These are phyloP conservation scores for Penicillium paxilli DNA, from an alignment of 495 filamentous ascomycete species.

Conservation along the genomic window DNA sequence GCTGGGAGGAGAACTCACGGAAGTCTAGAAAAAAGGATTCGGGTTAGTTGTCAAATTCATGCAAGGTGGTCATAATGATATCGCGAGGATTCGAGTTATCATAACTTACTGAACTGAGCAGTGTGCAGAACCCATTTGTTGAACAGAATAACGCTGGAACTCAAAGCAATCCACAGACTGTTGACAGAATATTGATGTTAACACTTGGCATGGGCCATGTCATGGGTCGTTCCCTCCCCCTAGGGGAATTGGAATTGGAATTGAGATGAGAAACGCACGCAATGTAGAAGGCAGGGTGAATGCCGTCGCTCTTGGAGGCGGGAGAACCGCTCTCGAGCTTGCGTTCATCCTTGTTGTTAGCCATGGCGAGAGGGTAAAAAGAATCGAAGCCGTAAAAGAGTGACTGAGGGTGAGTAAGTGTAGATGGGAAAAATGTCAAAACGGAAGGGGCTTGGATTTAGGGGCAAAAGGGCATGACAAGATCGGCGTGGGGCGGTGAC, in stretches of 20 bases:
- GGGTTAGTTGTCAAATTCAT: slow-evolving; percentile 17
- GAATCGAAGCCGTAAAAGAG: slow-evolving; percentile 24
- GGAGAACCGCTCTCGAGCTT: slow-evolving; percentile 32
- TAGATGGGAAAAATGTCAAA: slow-evolving; percentile 11
- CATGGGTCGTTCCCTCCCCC: too few species aligned
- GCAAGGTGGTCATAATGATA: not conserved
- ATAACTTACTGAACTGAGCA: slow-evolving; percentile 70
- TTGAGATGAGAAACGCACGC: slow-evolving; percentile 57
- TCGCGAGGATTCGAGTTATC: not conserved
- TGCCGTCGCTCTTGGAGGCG: slow-evolving; percentile 22
- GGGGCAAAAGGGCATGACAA: slow-evolving; percentile 13
- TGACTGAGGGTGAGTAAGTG: slow-evolving; percentile 34
- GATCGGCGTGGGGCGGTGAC: slow-evolving; percentile 23
- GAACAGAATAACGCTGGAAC: slow-evolving; percentile 90
- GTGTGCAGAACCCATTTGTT: slow-evolving; percentile 94
- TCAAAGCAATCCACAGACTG: slow-evolving; percentile 84
- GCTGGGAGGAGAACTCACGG: slow-evolving; percentile 21
- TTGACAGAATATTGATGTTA: too few species aligned
- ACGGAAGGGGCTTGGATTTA: slow-evolving; percentile 14
- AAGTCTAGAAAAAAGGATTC: slow-evolving; percentile 33
- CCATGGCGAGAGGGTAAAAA: slow-evolving; percentile 22
- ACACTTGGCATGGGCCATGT: too few species aligned
- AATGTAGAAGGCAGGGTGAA: slow-evolving; percentile 86
- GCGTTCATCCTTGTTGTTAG: slow-evolving; percentile 35
- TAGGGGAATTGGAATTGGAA: too few species aligned